Evolutionary conservation across 1,284 basidiomycete species (phyloP).

Genomic region (Thelephora terrestris): DNA sequence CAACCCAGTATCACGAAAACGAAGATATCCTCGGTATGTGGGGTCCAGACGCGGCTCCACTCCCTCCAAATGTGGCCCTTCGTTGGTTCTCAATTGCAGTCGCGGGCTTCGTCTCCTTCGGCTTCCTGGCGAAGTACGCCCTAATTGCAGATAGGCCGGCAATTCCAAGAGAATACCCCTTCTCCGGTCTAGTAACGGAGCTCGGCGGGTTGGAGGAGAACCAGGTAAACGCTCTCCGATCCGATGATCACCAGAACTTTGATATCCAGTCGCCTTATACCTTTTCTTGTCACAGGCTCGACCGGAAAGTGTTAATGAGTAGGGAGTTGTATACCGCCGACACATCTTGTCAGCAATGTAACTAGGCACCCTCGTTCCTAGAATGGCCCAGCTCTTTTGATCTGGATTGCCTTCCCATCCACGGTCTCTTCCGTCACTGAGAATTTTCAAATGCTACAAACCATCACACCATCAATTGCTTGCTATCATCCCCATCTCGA

Average conservation of each 20-base stretch:
- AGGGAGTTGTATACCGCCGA: no score
- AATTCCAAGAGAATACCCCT: slow-evolving; percentile 63
- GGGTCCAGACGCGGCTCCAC: slow-evolving; percentile 68
- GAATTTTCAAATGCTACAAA: slow-evolving; percentile 7
- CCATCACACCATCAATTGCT: neutral
- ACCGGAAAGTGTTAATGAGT: slow-evolving; percentile 18
- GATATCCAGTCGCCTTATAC: no score
- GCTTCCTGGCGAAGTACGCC: slow-evolving; percentile 41
- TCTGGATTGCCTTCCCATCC: no score
- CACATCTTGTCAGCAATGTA: no score
- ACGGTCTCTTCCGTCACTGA: neutral
- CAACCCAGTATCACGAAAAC: slow-evolving; percentile 64
- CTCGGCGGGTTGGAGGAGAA: slow-evolving; percentile 67
- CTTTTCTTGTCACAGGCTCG: slow-evolving; percentile 19
- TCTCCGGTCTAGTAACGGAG: slow-evolving; percentile 58
- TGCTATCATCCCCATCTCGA: neutral
- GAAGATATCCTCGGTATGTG: slow-evolving; percentile 84
- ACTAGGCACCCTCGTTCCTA: no score
- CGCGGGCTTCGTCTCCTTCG: slow-evolving; percentile 48
- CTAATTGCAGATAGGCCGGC: slow-evolving; percentile 50
- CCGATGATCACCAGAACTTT: neutral
- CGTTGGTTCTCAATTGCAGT: slow-evolving; percentile 54
- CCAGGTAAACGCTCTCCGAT: slow-evolving; percentile 38
- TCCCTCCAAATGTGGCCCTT: slow-evolving; percentile 47
- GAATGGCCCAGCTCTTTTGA: slow-evolving; percentile 5